Evolutionary conservation across 169 alveolate species (phyloP), one percentile per base, ranked within the genome.

Genomic region (Theileria equi): DNA sequence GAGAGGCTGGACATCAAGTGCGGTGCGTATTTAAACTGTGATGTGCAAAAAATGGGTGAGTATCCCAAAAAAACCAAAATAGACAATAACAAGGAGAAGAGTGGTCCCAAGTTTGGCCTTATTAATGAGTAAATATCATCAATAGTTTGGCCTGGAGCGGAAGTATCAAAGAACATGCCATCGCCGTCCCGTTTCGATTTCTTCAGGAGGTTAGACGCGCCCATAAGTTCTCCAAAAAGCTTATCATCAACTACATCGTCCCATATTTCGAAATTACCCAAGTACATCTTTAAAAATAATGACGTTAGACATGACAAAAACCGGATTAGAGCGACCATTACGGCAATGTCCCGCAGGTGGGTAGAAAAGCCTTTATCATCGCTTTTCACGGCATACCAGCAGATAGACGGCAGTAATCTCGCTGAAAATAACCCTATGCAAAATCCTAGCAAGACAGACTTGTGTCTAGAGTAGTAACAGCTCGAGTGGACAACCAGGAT

Each of bases 401-500:
- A 59, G 13, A 59, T 13, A 1, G 13, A 29, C 13, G 69, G 69
- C 40, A 59, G 35, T 13, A 21, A 59, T 45, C 69, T 36, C 4
- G 69, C 13, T 5, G 28, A 2, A 25, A 59, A 59, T 2, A 59
- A 5, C 13, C 69, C 69, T 1, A 1, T 5, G n/a, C 36, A 6
- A 23, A 59, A 59, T n/a, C 41, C 7, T 23, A 59, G 17, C 57
- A 59, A 21, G 47, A 21, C 31, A 10, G 16, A 8, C 2, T 34
- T 6, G 32, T 19, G 35, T 16, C 21, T 40, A n/a, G 65, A 21
- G 36, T 59, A 59, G 41, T 44, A 21, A 7, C 50, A 7, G 35
- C 69, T 11, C 1, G 69, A 59, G 17, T 59, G 38, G n/a, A 60
- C 5, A 16, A 60, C 29, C 29, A 43, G n/a, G 53, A 60, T 36